Evolutionary conservation across 495 filamentous ascomycete species (phyloP).

Genomic region (Chaetomium tenue): DNA sequence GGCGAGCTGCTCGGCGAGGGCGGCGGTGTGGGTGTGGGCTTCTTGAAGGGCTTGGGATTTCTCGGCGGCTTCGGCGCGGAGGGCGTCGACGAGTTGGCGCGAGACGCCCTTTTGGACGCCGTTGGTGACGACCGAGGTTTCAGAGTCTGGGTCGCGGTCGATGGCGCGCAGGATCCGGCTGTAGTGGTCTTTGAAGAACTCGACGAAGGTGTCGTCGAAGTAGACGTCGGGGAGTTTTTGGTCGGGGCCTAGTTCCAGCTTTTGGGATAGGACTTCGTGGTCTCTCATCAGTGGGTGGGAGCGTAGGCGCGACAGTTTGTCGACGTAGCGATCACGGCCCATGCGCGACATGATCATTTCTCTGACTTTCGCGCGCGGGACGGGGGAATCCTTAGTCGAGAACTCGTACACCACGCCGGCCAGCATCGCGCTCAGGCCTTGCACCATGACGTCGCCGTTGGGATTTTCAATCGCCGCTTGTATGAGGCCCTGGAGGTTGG

Average conservation of each 20-base stretch:
- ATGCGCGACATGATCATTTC: conserved; percentile 75
- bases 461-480: conserved; percentile 59
- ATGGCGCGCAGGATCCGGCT: conserved; percentile 80
- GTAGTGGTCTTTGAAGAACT: conserved; percentile 95
- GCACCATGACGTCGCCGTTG: conserved; percentile 63
- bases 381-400: conserved; percentile 92
- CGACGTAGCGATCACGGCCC: conserved; percentile 84
- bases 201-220: conserved; percentile 83
- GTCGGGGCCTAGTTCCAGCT: conserved; percentile 54
- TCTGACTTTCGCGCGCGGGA: conserved; percentile 78
- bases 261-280: conserved; percentile 82
- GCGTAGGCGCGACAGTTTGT: conserved; percentile 75
- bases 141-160: conserved; percentile 85
- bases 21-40: conserved; percentile 62
- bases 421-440: conserved; percentile 79
- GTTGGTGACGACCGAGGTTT: conserved; percentile 74
- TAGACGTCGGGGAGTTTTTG: conserved; percentile 73
- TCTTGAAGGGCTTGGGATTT: conserved; percentile 67
- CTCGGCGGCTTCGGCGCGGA: conserved; percentile 74
- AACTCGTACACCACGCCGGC: conserved; percentile 94
- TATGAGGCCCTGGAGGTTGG: conserved; percentile 80
- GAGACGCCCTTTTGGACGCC: conserved; percentile 81
- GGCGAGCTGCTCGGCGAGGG: conserved; percentile 65
- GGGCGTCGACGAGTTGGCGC: conserved; percentile 75
- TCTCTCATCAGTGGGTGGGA: conserved; percentile 82